Evolutionary conservation across 768 basidiomycete genomes (phyloP).

Genomic region (Kwoniella bestiolae): DNA sequence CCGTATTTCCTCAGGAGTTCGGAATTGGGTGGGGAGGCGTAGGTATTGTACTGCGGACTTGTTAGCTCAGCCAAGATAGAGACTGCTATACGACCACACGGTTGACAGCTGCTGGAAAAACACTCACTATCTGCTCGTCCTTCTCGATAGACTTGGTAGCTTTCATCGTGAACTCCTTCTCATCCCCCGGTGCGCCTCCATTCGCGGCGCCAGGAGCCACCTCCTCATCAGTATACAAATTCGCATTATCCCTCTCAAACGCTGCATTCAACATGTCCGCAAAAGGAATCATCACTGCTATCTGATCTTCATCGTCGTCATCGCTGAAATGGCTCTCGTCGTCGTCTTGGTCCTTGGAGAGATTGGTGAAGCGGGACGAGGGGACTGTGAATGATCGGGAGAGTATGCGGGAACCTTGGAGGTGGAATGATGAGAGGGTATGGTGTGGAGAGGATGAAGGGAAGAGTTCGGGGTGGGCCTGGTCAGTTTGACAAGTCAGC

Average conservation of each 20-base stretch:
- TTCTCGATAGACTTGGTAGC: slow-evolving; percentile 69
- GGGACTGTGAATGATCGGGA: slow-evolving; percentile 90
- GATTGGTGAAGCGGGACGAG: slow-evolving; percentile 59
- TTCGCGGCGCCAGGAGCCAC: slow-evolving; percentile 5
- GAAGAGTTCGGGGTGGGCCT: slow-evolving; percentile 61
- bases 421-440: slow-evolving; percentile 75
- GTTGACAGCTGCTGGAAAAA: no score
- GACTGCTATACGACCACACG: no score
- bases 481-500: slow-evolving; percentile 11
- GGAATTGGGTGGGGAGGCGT: slow-evolving; percentile 88
- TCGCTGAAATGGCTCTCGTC: slow-evolving; percentile 58
- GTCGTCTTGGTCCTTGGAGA: slow-evolving; percentile 29
- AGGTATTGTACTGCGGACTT: slow-evolving; percentile 81
- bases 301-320: slow-evolving; percentile 65
- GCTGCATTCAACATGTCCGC: slow-evolving; percentile 95
- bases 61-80: neutral
- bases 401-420: slow-evolving; percentile 87
- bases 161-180: slow-evolving; percentile 58
- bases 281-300: slow-evolving; percentile 90
- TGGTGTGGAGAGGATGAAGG: slow-evolving; percentile 64
- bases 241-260: slow-evolving; percentile 81
- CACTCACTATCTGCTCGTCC: slow-evolving; percentile 86
- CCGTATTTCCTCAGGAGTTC: slow-evolving; percentile 94
- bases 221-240: slow-evolving; percentile 75
- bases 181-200: neutral